These are phyloP conservation scores for Psilocybe sp. DNA, from an alignment of 768 basidiomycete species.

Conservation along the genomic window DNA sequence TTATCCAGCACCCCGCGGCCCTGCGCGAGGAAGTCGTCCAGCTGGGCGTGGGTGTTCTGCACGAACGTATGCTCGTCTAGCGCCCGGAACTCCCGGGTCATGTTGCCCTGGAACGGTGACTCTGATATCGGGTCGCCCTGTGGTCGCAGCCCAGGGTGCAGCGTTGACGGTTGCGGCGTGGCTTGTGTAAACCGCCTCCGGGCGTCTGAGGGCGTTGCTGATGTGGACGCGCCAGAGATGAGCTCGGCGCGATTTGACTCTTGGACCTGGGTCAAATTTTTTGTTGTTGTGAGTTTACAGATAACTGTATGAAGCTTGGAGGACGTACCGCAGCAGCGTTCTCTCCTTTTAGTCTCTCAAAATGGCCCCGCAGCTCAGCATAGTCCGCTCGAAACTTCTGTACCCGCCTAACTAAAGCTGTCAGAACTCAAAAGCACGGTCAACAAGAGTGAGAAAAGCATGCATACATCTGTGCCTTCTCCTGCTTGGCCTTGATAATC, in stretches of 20 bases:
- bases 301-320: background rate
- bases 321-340: conserved; percentile 40
- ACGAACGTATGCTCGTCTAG: conserved; percentile 89
- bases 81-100: conserved; percentile 74
- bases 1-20: conserved; percentile 91
- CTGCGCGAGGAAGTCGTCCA: conserved; percentile 92
- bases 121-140: conserved; percentile 60
- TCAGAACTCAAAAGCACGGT: background rate
- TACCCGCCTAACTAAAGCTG: conserved; percentile 61
- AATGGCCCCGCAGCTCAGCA: conserved; percentile 74
- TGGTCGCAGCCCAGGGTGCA: conserved; percentile 50
- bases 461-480: conserved; percentile 89
- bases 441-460: conserved; percentile 3
- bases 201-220: conserved; percentile 49
- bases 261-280: conserved; percentile 44
- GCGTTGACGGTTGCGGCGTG: conserved; percentile 41
- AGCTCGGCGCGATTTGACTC: conserved; percentile 64
- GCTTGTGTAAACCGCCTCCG: conserved; percentile 65
- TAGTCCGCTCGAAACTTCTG: conserved; percentile 92
- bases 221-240: conserved; percentile 45
- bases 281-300: background rate
- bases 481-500: conserved; percentile 93
- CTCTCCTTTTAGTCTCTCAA: conserved; percentile 73
- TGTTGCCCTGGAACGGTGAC: conserved; percentile 75
- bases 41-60: conserved; percentile 71